Base-by-base conservation (phyloP, 2,329 filamentous ascomycete genomes). In the Septoria petroselini region DNA sequence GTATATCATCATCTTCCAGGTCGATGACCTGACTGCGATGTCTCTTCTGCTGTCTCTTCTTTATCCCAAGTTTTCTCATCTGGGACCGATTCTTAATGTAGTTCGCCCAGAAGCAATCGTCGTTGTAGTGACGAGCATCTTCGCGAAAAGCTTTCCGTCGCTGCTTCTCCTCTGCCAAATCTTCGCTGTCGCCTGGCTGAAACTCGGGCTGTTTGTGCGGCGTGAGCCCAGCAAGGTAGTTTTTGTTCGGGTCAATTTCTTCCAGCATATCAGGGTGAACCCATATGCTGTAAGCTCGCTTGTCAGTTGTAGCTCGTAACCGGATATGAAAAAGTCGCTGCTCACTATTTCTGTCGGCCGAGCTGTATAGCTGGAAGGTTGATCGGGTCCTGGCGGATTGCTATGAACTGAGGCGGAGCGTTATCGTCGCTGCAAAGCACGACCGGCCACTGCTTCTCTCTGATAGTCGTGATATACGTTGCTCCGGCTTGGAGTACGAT, bases 341-440 rank as follows among this genome's bases (percentile, higher is more conserved):
- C 60, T 50, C 15, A 62, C 60, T 53, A 63, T 30, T 42, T 60
- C 35, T 51, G 48, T 18, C 31, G 54, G 8, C 59, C 61, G 7
- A 63, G 55, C 30, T 53, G 45, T 17, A 62, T 57, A 0, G 54
- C 59, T 3, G 61, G 52, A 12, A 58, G n/a, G 7, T 53, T 48
- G 18, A 34, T 15, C 7, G 25, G 34, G 11, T 50, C 31, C 8
- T 19, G 18, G 18, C 50, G 50, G 5, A 12, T 35, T 17, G 18
- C 12, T 12, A 58, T 25, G 43, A 58, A 61, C 2, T 17, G 7
- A 8, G 35, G n/a, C 2, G 59, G 59, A 7, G 45, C 21, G 3
- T 40, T 27, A 2, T 48, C 29, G 8, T 51, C 52, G 37, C 44
- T 39, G 41, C 59, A 59, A 3, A 63, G 25, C 38, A 63, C 52